Base-by-base conservation (phyloP, 805 yeast genomes). In the Schizosaccharomyces osmophilus region DNA sequence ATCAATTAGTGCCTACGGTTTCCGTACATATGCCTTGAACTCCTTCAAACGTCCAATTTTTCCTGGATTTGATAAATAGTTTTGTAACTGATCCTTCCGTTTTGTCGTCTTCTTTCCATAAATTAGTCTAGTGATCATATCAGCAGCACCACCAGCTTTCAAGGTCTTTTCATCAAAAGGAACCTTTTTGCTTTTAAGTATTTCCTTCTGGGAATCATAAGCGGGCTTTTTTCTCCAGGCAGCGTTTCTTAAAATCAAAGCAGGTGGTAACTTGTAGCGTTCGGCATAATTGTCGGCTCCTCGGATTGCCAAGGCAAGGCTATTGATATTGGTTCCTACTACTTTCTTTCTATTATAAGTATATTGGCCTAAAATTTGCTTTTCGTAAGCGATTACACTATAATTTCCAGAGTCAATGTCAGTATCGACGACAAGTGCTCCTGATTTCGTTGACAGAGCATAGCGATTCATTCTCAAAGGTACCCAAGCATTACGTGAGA, bases 201-300 rank as follows among this genome's bases (percentile, higher is more conserved):
- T 39, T 22, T 62, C 41, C n/a, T 42, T 22, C 39, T 62, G 64
- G 32, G 57, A 32, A 22, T 48, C 15, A 15, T 51, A 55, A 9
- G 63, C 63, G 9, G 63, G 63, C 8, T 26, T 26, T 36, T 41
- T 39, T 32, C 64, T 22, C 64, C 64, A 62, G 8, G 59, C 17
- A 4, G 64, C 63, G 17, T 42, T 24, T 29, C 62, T 57, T 36
- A 55, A n/a, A 22, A 45, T 4, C 17, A 55, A 22, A 17, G 19
- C 17, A 15, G n/a, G n/a, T 4, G 43, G 29, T 13, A 41, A 17
- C 36, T 48, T 36, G 9, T 32, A 26, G 3, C 41, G 8, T 29
- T 22, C n/a, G 11, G 51, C 48, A 42, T 61, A 61, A 3, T 58
- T 61, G 22, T 62, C 64, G 3, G 64, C 61, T 13, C 61, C 64